Evolutionary conservation across 2,329 filamentous ascomycete species (phyloP).

Genomic region (Trichoderma koningii): DNA sequence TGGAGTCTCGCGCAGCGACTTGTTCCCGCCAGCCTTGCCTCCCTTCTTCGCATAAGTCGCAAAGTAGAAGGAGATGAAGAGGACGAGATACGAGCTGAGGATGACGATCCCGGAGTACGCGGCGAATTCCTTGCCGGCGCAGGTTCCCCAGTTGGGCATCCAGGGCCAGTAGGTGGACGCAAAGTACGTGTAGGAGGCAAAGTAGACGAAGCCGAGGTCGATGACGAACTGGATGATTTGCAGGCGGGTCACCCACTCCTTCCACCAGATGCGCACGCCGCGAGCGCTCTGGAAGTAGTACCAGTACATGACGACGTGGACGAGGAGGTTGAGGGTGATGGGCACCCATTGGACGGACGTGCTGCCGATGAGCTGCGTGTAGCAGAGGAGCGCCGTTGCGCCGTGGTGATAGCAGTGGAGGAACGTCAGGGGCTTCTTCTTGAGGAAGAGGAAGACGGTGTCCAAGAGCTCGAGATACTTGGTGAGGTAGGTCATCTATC

Average conservation of each 20-base stretch:
- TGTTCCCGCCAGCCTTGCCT: background rate
- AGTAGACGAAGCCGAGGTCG: conserved; percentile 77
- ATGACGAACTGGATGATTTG: conserved; percentile 89
- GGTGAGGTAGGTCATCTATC: conserved; percentile 83
- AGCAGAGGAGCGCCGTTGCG: conserved; percentile 85
- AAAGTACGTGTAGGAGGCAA: conserved; percentile 79
- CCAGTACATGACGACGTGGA: conserved; percentile 96
- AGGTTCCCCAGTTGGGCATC: conserved; percentile 69
- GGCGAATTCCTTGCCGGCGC: conserved; percentile 77
- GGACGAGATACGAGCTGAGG: conserved; percentile 72
- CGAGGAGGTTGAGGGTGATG: conserved; percentile 78
- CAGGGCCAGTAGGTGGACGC: conserved; percentile 69
- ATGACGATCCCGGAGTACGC: conserved; percentile 73
- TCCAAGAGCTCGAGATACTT: conserved; percentile 88
- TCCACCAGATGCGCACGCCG: conserved; percentile 89
- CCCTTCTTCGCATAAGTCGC: conserved; percentile 42
- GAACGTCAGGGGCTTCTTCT: conserved; percentile 94
- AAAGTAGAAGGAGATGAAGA: conserved; percentile 79
- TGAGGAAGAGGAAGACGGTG: conserved; percentile 85
- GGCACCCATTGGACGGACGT: conserved; percentile 85
- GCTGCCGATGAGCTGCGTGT: conserved; percentile 81
- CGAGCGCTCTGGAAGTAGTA: conserved; percentile 94
- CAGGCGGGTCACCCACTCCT: conserved; percentile 89
- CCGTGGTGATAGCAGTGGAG: conserved; percentile 93
- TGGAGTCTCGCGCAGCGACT: background rate